phyloP scores from a whole-genome alignment of 176 grass and related monocot species.

The Oryza longistaminata region DNA sequence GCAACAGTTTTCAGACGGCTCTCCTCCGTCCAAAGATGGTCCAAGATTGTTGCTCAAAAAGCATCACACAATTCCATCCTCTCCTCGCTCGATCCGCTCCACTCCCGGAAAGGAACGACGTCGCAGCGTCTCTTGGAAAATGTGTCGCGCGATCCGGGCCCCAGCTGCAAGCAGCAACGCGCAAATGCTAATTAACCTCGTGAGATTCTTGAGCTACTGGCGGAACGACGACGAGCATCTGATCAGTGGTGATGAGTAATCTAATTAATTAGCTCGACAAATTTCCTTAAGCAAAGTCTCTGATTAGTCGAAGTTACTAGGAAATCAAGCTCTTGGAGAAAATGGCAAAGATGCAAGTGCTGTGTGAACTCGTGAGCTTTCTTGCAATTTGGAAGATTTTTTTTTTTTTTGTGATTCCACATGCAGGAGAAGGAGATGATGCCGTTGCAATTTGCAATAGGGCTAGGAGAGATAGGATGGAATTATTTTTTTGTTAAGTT shows the following conservation, averaged over 20 bases:
- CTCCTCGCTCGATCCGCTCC: constrained; percentile 10
- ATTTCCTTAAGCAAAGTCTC: constrained; percentile 31
- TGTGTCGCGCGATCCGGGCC: constrained; percentile 17
- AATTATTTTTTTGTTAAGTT: constrained; percentile 21
- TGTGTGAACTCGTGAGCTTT: neutral
- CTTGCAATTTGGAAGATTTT: neutral
- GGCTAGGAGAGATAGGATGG: constrained; percentile 10
- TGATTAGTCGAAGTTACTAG: constrained; percentile 33
- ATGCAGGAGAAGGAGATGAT: neutral
- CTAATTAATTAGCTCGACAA: constrained; percentile 12
- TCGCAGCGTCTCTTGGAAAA: constrained; percentile 37
- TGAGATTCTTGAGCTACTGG: constrained; percentile 9
- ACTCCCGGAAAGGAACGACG: constrained; percentile 41
- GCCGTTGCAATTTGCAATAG: neutral
- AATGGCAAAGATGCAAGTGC: neutral
- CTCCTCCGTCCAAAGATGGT: constrained; percentile 40
- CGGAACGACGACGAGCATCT: constrained; percentile 22
- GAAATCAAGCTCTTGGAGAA: neutral
- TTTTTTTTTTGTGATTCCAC: neutral
- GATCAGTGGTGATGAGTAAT: neutral
- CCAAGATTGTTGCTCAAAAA: constrained; percentile 1
- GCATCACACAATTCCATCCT: constrained; percentile 27
- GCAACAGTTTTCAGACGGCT: neutral
- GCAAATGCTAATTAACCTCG: neutral
- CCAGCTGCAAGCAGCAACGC: neutral